phyloP scores from a whole-genome alignment of 2,329 filamentous ascomycete genomes.

The Fusarium solani-melongenae region DNA sequence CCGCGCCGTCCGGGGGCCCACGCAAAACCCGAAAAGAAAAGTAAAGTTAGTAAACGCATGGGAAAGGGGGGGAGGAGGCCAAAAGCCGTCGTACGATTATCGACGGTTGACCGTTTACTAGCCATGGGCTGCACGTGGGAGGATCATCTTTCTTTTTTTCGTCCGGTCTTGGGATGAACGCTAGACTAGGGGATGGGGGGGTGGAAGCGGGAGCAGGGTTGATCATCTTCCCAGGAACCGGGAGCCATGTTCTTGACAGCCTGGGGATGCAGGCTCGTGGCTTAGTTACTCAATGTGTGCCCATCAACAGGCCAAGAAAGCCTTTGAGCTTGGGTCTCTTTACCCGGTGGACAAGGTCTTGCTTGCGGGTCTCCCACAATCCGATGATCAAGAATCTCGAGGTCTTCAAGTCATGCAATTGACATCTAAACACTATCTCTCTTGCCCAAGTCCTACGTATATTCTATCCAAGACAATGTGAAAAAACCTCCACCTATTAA shows the following conservation, averaged over 20 bases:
- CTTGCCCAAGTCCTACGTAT: background rate
- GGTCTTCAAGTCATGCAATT: background rate
- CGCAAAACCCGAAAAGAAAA: background rate
- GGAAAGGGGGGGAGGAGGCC: background rate
- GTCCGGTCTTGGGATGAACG: slow-evolving; percentile 20
- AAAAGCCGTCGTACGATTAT: slow-evolving; percentile 26
- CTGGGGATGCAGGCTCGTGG: background rate
- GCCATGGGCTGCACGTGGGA: background rate
- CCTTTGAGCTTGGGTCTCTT: background rate
- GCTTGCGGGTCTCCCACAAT: background rate
- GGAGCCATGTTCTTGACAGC: background rate
- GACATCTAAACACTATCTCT: background rate
- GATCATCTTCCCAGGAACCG: background rate
- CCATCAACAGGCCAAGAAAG: background rate
- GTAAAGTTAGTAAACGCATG: background rate
- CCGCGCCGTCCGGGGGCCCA: slow-evolving; percentile 17
- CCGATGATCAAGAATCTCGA: background rate
- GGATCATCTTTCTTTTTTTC: background rate
- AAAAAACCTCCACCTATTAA: background rate
- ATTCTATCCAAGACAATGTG: background rate
- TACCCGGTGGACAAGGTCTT: background rate
- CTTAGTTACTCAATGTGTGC: background rate
- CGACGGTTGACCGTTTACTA: slow-evolving; percentile 6
- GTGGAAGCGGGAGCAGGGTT: slow-evolving; percentile 12
- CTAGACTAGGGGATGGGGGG: background rate